Evolutionary conservation across 2,329 filamentous ascomycete genomes (phyloP).

Genomic region (Neurospora crassa): DNA sequence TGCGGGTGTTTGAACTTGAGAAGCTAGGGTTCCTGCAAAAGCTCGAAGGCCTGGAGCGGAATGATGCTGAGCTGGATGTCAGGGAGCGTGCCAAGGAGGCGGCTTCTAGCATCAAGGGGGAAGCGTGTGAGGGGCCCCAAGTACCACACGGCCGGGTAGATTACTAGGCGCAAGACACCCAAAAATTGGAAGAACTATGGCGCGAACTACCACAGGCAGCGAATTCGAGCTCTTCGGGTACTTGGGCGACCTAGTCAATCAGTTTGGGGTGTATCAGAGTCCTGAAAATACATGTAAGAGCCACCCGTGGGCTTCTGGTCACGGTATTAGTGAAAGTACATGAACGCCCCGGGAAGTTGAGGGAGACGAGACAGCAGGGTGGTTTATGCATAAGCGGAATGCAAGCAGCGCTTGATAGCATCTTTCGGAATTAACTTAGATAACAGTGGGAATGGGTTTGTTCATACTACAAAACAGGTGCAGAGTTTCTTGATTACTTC

Average conservation of each 20-base stretch:
- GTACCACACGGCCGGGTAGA: neutral
- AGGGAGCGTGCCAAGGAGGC: slow-evolving; percentile 76
- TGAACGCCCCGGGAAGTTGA: neutral
- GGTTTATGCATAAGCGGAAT: neutral
- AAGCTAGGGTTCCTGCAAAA: slow-evolving; percentile 61
- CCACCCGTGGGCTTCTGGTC: neutral
- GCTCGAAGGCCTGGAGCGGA: slow-evolving; percentile 48
- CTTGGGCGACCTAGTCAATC: neutral
- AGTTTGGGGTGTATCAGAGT: neutral
- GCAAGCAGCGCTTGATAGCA: neutral
- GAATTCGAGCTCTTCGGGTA: neutral
- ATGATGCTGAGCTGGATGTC: slow-evolving; percentile 72
- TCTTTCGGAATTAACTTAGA: neutral
- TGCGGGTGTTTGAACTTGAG: slow-evolving; percentile 59
- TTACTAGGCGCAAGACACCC: neutral
- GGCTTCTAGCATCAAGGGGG: slow-evolving; percentile 56
- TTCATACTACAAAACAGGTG: neutral
- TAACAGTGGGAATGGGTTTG: neutral
- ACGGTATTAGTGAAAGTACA: neutral
- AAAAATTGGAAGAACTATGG: neutral
- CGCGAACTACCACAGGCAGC: neutral
- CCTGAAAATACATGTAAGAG: neutral
- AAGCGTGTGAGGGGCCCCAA: slow-evolving; percentile 2
- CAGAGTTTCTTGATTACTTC: neutral
- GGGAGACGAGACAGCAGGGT: neutral